phyloP scores from a whole-genome alignment of 2,329 filamentous ascomycete genomes.

The Trichocomaceae sp. region DNA sequence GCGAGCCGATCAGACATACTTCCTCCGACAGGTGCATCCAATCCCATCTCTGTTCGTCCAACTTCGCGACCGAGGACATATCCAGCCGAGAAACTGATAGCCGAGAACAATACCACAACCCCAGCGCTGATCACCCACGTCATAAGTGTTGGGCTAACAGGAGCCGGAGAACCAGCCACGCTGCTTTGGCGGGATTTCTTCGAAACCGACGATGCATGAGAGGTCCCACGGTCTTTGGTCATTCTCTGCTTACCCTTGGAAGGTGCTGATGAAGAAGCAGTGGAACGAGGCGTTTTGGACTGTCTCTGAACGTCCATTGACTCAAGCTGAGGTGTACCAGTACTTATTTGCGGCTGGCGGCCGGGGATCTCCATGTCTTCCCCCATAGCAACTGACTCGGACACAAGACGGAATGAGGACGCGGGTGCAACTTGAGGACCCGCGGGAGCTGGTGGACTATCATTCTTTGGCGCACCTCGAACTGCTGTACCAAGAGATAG shows the following conservation, averaged over 20 bases:
- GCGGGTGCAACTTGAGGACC: conserved; percentile 31
- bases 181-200: conserved; percentile 31
- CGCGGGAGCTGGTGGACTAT: conserved; percentile 23
- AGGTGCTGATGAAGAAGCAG: conserved; percentile 14
- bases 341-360: conserved; percentile 1
- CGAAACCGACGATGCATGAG: conserved; percentile 22
- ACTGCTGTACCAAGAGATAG: conserved; percentile 93
- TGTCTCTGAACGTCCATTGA: conserved; percentile 19
- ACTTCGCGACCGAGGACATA: conserved; percentile 57
- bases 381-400: conserved; percentile 53
- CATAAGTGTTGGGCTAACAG: conserved; percentile 53
- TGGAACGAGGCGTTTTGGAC: conserved; percentile 20
- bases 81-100: conserved; percentile 59
- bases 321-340: conserved; percentile 17
- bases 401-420: conserved; percentile 51
- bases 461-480: conserved; percentile 64
- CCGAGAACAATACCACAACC: conserved; percentile 57
- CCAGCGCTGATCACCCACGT: conserved; percentile 62
- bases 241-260: conserved; percentile 26
- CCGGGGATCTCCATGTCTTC: conserved; percentile 28
- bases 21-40: conserved; percentile 22
- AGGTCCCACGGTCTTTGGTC: conserved; percentile 34
- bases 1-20: conserved; percentile 17
- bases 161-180: conserved; percentile 24
- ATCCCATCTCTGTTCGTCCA: conserved; percentile 44